Evolutionary conservation across 345 rosid genomes (phyloP), one percentile per base, ranked within the genome.

Genomic region (Eucalyptus sp.): DNA sequence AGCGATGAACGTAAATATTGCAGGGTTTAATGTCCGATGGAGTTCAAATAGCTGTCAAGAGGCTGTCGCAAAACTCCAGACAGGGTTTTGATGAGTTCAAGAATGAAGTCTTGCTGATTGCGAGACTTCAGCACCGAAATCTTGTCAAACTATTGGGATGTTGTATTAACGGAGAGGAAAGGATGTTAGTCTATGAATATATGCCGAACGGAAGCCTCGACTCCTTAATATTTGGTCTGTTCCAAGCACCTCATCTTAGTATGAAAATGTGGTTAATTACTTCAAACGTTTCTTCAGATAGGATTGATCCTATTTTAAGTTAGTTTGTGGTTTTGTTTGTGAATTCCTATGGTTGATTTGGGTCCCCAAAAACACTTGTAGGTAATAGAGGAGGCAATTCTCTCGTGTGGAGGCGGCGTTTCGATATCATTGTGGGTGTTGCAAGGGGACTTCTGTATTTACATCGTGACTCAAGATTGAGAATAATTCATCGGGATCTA

Each of bases 391-490:
- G 17, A 18, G 43, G 88, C n/a, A 24, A 43, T 17, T 49, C 48
- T 86, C 50, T 52, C 2, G 17, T 56, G 9, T 29, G 62, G 50
- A 54, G 66, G 49, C 66, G 16, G 43, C 76, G 91, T 9, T 60
- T 86, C 3, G 56, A 84, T 68, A 92, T 92, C 87, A 90, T 90
- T 46, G 85, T 86, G 5, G 93, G 93, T 9, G 87, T 92, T 17
- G 92, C 93, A 48, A 89, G 91, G 22, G 92, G 93, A 27, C 91
- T 91, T 80, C 90, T 92, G 25, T 91, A 92, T 88, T 90, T 92
- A 79, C 93, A 92, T 50, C 46, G 86, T 10, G 92, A 92, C 58
- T 92, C 93, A 11, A 87, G 92, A 7, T 87, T 89, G 50, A 84
- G 91, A 86, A 90, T 92, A 80, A 90, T 92, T 31, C 93, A 92